Conservation (phyloP, 1,284 basidiomycete species). For the Heliocybe sulcata region DNA sequence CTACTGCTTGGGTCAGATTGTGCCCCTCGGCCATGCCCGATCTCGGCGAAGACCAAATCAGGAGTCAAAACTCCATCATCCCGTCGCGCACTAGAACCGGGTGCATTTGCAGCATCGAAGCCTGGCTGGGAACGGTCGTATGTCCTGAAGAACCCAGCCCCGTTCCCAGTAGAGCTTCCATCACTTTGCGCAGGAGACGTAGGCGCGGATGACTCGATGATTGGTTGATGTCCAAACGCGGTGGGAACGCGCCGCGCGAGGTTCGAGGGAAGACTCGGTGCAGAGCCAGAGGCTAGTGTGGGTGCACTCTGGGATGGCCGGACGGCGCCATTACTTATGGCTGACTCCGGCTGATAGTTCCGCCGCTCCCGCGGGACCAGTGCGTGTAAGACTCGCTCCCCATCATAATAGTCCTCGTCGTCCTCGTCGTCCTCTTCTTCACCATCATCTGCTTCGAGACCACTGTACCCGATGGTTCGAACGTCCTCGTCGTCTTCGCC, state of each 20-base stretch:
- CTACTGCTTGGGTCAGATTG: background rate
- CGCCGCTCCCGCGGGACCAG: background rate
- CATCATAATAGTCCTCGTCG: constrained; percentile 6
- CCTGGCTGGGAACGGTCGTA: constrained; percentile 34
- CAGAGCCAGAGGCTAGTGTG: constrained; percentile 1
- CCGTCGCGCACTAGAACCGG: constrained; percentile 7
- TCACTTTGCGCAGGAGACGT: constrained; percentile 55
- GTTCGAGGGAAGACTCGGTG: constrained; percentile 5
- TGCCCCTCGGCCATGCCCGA: constrained; percentile 60
- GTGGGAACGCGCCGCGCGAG: constrained; percentile 3
- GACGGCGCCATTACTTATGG: background rate
- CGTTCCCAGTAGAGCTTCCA: constrained; percentile 44
- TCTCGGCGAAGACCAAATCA: constrained; percentile 68
- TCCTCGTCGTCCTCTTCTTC: constrained; percentile 43
- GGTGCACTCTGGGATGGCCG: background rate
- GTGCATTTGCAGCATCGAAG: background rate
- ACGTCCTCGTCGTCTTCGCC: constrained; percentile 28
- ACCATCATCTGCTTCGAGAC: constrained; percentile 40
- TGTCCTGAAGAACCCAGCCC: constrained; percentile 52
- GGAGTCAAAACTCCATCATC: constrained; percentile 58
- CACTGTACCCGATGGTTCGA: constrained; percentile 16
- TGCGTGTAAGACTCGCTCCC: background rate
- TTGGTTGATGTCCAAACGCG: constrained; percentile 52
- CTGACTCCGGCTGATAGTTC: background rate
- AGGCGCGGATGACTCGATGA: constrained; percentile 44